A percentile compares a stretch with the other conserved stretches of the same genome.
Evolutionary conservation across 176 grass and related monocot species (phyloP).

Genomic region (Saccharum spontaneum): DNA sequence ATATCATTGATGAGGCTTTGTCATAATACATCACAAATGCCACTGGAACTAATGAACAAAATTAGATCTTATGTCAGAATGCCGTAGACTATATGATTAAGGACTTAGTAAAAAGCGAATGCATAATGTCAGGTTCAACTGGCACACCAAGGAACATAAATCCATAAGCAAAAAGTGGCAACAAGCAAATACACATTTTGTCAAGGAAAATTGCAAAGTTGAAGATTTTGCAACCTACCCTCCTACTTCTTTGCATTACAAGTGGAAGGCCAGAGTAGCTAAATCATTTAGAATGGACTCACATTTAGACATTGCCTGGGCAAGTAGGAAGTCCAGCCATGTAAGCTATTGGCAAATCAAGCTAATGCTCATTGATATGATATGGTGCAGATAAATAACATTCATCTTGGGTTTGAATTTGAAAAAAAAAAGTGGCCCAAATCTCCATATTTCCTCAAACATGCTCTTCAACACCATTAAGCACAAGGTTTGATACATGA

Average conservation of each 20-base stretch:
- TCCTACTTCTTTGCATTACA: neutral
- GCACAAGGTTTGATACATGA: neutral
- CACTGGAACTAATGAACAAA: neutral
- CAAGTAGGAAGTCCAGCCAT: neutral
- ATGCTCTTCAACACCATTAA: neutral
- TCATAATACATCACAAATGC: neutral
- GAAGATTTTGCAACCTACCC: neutral
- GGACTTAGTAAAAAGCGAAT: neutral
- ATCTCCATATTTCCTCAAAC: neutral
- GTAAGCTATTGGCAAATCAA: neutral
- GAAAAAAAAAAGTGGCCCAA: neutral
- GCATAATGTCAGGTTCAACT: neutral
- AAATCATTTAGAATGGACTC: neutral
- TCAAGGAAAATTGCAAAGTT: neutral
- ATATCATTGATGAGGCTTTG: neutral
- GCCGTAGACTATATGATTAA: neutral
- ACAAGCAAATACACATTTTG: neutral
- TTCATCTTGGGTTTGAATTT: neutral
- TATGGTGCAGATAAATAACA: neutral
- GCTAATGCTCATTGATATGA: neutral
- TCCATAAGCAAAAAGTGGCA: neutral
- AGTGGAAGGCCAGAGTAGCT: neutral
- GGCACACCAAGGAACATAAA: too few relatives aligned
- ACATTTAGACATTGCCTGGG: neutral
- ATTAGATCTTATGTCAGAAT: slow-evolving; percentile 2